A percentile compares a stretch with the other conserved stretches of the same genome.
These are phyloP conservation scores for Volutella citrinella DNA, from an alignment of 2,329 filamentous ascomycete genomes.

Conservation along the genomic window DNA sequence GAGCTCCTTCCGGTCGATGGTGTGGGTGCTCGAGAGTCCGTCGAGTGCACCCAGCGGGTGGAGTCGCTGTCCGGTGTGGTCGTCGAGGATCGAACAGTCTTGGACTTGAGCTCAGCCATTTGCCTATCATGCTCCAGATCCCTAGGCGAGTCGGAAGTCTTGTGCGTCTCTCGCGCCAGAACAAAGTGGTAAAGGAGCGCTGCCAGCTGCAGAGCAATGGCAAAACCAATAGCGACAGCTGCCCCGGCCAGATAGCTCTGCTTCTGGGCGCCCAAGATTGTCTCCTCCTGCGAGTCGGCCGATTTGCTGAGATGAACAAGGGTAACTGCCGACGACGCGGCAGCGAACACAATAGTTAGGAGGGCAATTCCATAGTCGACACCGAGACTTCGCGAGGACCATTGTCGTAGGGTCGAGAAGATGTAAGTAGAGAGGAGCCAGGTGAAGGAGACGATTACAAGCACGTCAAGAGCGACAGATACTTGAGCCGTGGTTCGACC, in stretches of 20 bases:
- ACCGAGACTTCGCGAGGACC: slow-evolving; percentile 21
- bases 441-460: slow-evolving; percentile 21
- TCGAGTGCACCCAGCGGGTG: slow-evolving; percentile 31
- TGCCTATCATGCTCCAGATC: slow-evolving; percentile 20
- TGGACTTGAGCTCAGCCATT: slow-evolving; percentile 35
- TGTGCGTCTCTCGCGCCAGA: slow-evolving; percentile 26
- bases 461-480: slow-evolving; percentile 27
- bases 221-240: slow-evolving; percentile 42
- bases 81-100: slow-evolving; percentile 51
- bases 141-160: slow-evolving; percentile 18
- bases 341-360: slow-evolving; percentile 41
- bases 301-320: slow-evolving; percentile 37
- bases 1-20: slow-evolving; percentile 36
- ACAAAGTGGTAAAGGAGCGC: slow-evolving; percentile 47
- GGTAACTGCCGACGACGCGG: slow-evolving; percentile 42
- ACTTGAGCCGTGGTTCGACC: slow-evolving; percentile 22
- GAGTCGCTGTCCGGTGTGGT: slow-evolving; percentile 35
- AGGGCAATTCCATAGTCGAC: slow-evolving; percentile 30
- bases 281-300: slow-evolving; percentile 11
- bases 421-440: slow-evolving; percentile 34
- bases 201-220: slow-evolving; percentile 45
- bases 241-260: slow-evolving; percentile 41
- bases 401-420: slow-evolving; percentile 17
- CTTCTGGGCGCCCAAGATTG: slow-evolving; percentile 12
- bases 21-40: slow-evolving; percentile 39